Evolutionary conservation across 352 stramenopile genomes (phyloP).

Genomic region (Globisporangium polare): DNA sequence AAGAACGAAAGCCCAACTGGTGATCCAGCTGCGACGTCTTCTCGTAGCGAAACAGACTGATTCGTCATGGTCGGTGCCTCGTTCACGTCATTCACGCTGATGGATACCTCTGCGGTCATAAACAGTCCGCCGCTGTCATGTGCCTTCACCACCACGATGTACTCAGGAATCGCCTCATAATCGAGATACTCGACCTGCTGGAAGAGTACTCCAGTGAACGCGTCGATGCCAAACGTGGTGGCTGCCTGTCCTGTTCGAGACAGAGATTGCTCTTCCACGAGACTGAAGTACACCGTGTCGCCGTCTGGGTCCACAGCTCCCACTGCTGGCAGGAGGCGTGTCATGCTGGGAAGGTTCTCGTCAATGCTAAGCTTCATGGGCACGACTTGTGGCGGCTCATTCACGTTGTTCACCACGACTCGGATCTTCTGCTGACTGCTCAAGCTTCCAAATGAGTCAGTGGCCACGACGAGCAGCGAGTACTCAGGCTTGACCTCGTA

Average conservation of each 20-base stretch:
- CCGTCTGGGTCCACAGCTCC: slow-evolving; percentile 26
- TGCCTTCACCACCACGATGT: slow-evolving; percentile 8
- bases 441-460: slow-evolving; percentile 1
- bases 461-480: slow-evolving; percentile 1
- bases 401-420: slow-evolving; percentile 28
- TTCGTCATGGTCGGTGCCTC: slow-evolving; percentile 20
- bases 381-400: slow-evolving; percentile 21
- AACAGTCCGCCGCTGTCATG: slow-evolving; percentile 18
- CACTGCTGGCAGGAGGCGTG: slow-evolving; percentile 13
- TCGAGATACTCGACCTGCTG: slow-evolving; percentile 27
- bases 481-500: slow-evolving; percentile 6
- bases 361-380: slow-evolving; percentile 15
- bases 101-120: slow-evolving; percentile 11
- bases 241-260: slow-evolving; percentile 2
- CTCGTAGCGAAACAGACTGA: slow-evolving; percentile 17
- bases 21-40: slow-evolving; percentile 11
- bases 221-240: slow-evolving; percentile 39
- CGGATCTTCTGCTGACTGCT: slow-evolving; percentile 15
- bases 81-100: slow-evolving; percentile 31
- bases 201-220: slow-evolving; percentile 32
- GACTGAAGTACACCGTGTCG: slow-evolving; percentile 21
- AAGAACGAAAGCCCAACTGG: background rate
- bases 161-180: slow-evolving; percentile 21
- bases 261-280: slow-evolving; percentile 17
- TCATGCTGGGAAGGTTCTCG: slow-evolving; percentile 25